Conservation (phyloP, 2,329 filamentous ascomycete genomes). For the Colletotrichum sp. region DNA sequence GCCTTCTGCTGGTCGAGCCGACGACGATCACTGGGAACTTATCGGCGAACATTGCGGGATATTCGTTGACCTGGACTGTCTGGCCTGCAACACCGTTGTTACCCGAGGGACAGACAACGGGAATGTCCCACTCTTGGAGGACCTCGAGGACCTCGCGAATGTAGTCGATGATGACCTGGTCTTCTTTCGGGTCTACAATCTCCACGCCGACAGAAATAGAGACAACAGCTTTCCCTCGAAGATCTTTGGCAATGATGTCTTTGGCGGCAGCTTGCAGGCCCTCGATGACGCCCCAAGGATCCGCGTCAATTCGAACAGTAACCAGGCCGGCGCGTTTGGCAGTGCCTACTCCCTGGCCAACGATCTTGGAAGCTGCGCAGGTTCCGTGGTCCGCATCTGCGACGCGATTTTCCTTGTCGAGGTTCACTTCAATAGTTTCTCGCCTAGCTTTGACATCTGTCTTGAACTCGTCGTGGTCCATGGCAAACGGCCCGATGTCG, state of each 20-base stretch:
- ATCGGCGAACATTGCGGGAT: not conserved
- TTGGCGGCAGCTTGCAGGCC: not conserved
- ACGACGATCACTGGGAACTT: not conserved
- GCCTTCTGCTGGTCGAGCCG: not conserved
- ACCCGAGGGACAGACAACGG: not conserved
- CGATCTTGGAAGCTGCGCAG: not conserved
- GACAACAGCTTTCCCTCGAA: not conserved
- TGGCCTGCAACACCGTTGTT: not conserved
- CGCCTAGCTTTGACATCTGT: not conserved
- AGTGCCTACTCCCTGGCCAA: not conserved
- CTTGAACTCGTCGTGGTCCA: not conserved
- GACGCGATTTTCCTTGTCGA: not conserved
- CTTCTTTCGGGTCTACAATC: not conserved
- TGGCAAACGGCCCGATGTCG: not conserved
- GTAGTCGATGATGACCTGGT: too few species aligned
- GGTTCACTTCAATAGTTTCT: not conserved
- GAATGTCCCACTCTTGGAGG: not conserved
- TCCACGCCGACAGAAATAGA: not conserved
- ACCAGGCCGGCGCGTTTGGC: not conserved
- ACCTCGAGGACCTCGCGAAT: not conserved
- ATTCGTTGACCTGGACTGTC: not conserved
- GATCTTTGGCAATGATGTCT: not conserved
- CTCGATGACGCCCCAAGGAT: not conserved
- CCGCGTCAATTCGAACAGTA: not conserved
- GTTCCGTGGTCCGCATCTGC: not conserved